These are phyloP conservation scores for Talaromyces rugulosus DNA, from an alignment of 2,329 filamentous ascomycete species.

Conservation along the genomic window DNA sequence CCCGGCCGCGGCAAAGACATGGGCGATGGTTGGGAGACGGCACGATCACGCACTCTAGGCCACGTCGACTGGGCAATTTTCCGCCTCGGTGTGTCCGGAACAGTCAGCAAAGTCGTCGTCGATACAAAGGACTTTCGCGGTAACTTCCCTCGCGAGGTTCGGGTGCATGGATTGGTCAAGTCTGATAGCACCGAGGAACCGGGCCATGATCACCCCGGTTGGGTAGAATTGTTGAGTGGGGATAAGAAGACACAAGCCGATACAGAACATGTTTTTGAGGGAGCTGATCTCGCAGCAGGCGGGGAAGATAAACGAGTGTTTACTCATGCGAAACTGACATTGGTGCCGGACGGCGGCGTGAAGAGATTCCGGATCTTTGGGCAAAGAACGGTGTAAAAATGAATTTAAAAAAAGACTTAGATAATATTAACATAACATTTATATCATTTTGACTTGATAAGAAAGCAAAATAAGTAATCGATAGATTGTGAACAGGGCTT, in stretches of 20 bases:
- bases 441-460: not conserved
- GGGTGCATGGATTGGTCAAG: conserved; percentile 32
- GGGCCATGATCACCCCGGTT: conserved; percentile 29
- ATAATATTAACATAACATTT: not conserved
- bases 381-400: conserved; percentile 38
- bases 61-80: conserved; percentile 42
- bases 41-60: conserved; percentile 33
- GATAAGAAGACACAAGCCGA: conserved; percentile 37
- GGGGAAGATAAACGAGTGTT: conserved; percentile 62
- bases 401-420: not conserved
- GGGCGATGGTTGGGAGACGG: conserved; percentile 44
- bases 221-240: conserved; percentile 34
- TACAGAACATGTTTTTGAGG: conserved; percentile 38
- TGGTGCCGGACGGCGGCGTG: conserved; percentile 89
- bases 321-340: conserved; percentile 83
- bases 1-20: conserved; percentile 42
- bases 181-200: conserved; percentile 24
- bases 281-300: conserved; percentile 53
- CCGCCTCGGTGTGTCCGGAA: conserved; percentile 35
- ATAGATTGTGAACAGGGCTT: not conserved
- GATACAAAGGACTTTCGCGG: conserved; percentile 45
- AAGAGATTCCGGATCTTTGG: conserved; percentile 80
- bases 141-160: conserved; percentile 39
- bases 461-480: not conserved
- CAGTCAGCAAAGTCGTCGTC: conserved; percentile 35